These are phyloP conservation scores for Metschnikowia reukaufii DNA, from an alignment of 805 yeast species.

Conservation along the genomic window DNA sequence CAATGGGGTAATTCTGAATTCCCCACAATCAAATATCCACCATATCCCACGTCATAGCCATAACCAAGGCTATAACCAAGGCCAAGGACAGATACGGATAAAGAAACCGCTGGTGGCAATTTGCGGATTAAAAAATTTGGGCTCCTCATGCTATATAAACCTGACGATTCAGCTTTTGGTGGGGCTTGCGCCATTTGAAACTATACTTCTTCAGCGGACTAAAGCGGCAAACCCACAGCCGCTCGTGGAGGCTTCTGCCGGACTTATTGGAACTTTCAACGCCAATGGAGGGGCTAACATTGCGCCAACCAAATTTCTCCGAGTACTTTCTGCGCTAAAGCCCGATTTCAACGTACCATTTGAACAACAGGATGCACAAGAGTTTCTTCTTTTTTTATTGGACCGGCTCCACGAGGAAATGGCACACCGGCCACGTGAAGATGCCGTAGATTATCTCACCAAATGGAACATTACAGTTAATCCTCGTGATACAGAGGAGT, in stretches of 20 bases:
- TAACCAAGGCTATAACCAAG: too few relatives aligned
- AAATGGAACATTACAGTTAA: slow-evolving; percentile 36
- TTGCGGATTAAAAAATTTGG: slow-evolving; percentile 66
- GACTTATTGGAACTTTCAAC: slow-evolving; percentile 57
- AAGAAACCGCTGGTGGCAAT: slow-evolving; percentile 29
- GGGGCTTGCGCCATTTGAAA: slow-evolving; percentile 50
- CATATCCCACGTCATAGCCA: too few relatives aligned
- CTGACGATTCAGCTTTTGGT: slow-evolving; percentile 71
- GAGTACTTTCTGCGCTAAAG: slow-evolving; percentile 49
- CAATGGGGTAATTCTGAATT: too few relatives aligned
- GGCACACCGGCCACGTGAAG: slow-evolving; percentile 25
- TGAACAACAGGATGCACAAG: slow-evolving; percentile 83
- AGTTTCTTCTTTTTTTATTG: slow-evolving; percentile 63
- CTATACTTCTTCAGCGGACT: slow-evolving; percentile 38
- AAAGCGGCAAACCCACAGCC: slow-evolving; percentile 2
- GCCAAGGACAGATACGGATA: too few relatives aligned
- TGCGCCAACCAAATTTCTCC: slow-evolving; percentile 64
- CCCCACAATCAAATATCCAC: too few relatives aligned
- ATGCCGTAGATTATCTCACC: slow-evolving; percentile 24
- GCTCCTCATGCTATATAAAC: slow-evolving; percentile 76
- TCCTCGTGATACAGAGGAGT: slow-evolving; percentile 45
- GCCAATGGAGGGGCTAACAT: slow-evolving; percentile 60
- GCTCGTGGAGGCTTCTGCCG: slow-evolving; percentile 52
- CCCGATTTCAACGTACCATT: slow-evolving; percentile 69
- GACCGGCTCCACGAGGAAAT: slow-evolving; percentile 72